Evolutionary conservation across 2,329 filamentous ascomycete species (phyloP), one percentile per base, ranked within the genome.

Genomic region (Ophiostoma populinum): DNA sequence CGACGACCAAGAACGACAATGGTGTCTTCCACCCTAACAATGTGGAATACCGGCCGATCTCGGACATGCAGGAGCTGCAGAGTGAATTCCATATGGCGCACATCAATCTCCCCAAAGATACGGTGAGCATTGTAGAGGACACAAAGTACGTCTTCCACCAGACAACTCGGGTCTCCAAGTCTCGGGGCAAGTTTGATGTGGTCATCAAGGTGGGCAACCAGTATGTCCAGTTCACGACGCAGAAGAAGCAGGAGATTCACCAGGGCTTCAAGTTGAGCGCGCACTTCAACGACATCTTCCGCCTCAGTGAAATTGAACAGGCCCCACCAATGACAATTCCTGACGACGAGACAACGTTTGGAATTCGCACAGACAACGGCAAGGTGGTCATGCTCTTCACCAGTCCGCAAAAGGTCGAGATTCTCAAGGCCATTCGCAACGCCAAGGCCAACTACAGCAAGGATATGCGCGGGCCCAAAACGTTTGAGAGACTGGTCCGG

Each of bases 331-430:
- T 69, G 3, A 70, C 75, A 36, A 64, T 72, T 40, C 68, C 67
- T 0, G 74, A 77, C 39, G 73, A 79, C 39, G 72, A 78, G 42
- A 70, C 68, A 3, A 67, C 72, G 2, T 80, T 80, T 50, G 75
- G 73, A 1, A 55, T 80, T 19, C 63, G 73, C 33, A 73, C 73
- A 3, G 75, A 80, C 45, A 75, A 71, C 42, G 75, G 75, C 44
- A 77, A 74, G 52, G 72, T 77, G 33, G 66, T 77, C 35, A 77
- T 80, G 72, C 77, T 73, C 48, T 80, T 80, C 49, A 74, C 72
- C 13, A 78, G 74, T 43, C 61, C 70, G 2, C 70, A 68, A 48
- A 76, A 75, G 49, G 49, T 57, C 6, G 74, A 78, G 40, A 62
- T 80, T 15, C 55, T 80, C 4, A 67, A 73, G 49, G 66, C 67